Percentiles rank a stretch among this genome's conserved stretches.
These are phyloP conservation scores for Suillus bovinus DNA, from an alignment of 768 basidiomycete genomes.

Conservation along the genomic window DNA sequence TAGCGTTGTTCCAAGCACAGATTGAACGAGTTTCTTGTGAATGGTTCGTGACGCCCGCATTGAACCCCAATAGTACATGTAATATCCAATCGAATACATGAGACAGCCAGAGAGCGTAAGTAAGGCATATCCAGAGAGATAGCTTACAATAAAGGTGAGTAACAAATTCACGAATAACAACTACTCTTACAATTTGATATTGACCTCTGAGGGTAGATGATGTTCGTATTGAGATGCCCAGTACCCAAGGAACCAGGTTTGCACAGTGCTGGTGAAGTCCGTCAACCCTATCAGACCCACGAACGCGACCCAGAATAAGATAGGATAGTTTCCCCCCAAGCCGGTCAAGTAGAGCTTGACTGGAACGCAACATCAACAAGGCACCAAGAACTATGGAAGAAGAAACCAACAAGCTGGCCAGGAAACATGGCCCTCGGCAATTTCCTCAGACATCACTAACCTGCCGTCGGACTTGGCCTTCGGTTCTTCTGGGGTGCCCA, in stretches of 20 bases:
- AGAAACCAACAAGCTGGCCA: slow-evolving; percentile 43
- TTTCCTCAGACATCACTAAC: slow-evolving; percentile 65
- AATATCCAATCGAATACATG: slow-evolving; percentile 35
- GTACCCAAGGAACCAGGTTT: slow-evolving; percentile 46
- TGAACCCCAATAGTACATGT: slow-evolving; percentile 47
- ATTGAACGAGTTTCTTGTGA: slow-evolving; percentile 50
- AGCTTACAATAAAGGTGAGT: slow-evolving; percentile 35
- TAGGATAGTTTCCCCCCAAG: slow-evolving; percentile 23
- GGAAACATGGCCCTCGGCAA: slow-evolving; percentile 58
- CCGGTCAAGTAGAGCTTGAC: slow-evolving; percentile 31
- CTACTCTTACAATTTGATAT: slow-evolving; percentile 32
- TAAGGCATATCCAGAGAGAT: slow-evolving; percentile 44
- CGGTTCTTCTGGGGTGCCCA: slow-evolving; percentile 21
- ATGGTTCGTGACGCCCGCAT: slow-evolving; percentile 56
- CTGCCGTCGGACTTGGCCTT: slow-evolving; percentile 44
- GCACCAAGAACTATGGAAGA: background rate
- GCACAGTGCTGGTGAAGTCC: slow-evolving; percentile 23
- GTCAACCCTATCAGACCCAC: slow-evolving; percentile 21
- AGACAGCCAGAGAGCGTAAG: slow-evolving; percentile 34
- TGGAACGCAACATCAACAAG: slow-evolving; percentile 28
- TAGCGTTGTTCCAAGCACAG: slow-evolving; percentile 60
- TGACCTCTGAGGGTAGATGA: slow-evolving; percentile 34
- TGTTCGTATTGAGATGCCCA: slow-evolving; percentile 45
- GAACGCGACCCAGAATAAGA: slow-evolving; percentile 34
- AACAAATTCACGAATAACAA: background rate